phyloP scores from a whole-genome alignment of 164 flowering plant genomes.

The Berberis vulgaris region DNA sequence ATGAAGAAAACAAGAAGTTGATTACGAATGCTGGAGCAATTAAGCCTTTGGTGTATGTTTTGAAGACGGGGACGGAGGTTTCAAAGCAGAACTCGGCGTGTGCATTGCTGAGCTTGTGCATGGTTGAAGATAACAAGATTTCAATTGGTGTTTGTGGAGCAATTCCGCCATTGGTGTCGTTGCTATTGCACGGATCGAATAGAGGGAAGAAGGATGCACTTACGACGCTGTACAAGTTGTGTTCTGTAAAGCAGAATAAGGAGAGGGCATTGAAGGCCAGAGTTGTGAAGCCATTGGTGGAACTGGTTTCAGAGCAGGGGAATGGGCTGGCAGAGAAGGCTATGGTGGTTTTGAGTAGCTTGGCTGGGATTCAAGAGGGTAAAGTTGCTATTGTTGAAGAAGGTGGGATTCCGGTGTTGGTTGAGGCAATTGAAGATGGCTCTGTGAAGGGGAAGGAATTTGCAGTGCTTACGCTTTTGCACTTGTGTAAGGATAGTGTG shows the following conservation, averaged over 20 bases:
- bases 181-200: conserved; percentile 53
- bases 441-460: conserved; percentile 85
- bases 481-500: conserved; percentile 57
- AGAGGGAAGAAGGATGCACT: conserved; percentile 92
- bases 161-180: conserved; percentile 74
- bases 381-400: conserved; percentile 68
- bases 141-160: conserved; percentile 97
- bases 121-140: conserved; percentile 72
- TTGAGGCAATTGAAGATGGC: conserved; percentile 89
- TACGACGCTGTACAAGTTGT: conserved; percentile 88
- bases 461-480: conserved; percentile 74
- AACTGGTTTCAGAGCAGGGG: conserved; percentile 60
- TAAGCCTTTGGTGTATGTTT: conserved; percentile 68
- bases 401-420: conserved; percentile 79
- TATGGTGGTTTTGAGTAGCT: conserved; percentile 80
- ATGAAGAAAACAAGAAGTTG: conserved; percentile 42
- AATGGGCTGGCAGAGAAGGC: conserved; percentile 88
- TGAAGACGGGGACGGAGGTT: conserved; percentile 82
- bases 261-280: conserved; percentile 89
- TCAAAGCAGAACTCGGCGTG: conserved; percentile 98
- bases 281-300: conserved; percentile 77
- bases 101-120: conserved; percentile 63
- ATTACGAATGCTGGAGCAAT: conserved; percentile 57
- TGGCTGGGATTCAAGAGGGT: conserved; percentile 66
- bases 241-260: conserved; percentile 60